Conservation (phyloP, 495 filamentous ascomycete species). For the Aspergillus nidulans region DNA sequence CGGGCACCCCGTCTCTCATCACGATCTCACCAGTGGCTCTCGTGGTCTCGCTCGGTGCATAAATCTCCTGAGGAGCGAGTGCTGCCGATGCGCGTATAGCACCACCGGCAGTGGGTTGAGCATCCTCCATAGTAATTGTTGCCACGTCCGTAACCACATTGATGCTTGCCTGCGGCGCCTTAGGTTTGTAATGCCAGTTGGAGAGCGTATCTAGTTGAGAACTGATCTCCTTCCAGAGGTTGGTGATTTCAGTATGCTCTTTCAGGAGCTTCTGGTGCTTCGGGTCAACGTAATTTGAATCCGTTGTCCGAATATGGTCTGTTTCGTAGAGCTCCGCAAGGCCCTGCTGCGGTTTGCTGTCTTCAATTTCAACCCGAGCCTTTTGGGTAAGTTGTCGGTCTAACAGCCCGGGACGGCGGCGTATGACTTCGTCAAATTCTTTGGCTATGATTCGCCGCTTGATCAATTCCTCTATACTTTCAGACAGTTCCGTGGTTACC, state of each 20-base stretch:
- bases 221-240: conserved; percentile 77
- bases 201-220: conserved; percentile 80
- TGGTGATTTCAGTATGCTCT: conserved; percentile 80
- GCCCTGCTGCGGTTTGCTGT: conserved; percentile 78
- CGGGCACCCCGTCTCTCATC: conserved; percentile 71
- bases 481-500: conserved; percentile 88
- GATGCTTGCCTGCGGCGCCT: conserved; percentile 68
- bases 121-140: conserved; percentile 91
- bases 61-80: conserved; percentile 92
- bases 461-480: conserved; percentile 89
- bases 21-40: conserved; percentile 65
- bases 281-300: conserved; percentile 75
- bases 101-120: conserved; percentile 74
- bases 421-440: conserved; percentile 90
- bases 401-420: conserved; percentile 64
- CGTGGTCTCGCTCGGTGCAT: conserved; percentile 68
- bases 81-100: conserved; percentile 69
- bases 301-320: conserved; percentile 73
- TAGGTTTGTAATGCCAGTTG: conserved; percentile 94
- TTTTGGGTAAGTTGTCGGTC: conserved; percentile 52
- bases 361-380: conserved; percentile 73
- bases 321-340: conserved; percentile 93
- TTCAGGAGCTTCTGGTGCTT: conserved; percentile 75
- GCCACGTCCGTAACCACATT: conserved; percentile 86
- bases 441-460: conserved; percentile 87